phyloP scores from a whole-genome alignment of 106 monocot species.

The Dioscorea dumetorum region DNA sequence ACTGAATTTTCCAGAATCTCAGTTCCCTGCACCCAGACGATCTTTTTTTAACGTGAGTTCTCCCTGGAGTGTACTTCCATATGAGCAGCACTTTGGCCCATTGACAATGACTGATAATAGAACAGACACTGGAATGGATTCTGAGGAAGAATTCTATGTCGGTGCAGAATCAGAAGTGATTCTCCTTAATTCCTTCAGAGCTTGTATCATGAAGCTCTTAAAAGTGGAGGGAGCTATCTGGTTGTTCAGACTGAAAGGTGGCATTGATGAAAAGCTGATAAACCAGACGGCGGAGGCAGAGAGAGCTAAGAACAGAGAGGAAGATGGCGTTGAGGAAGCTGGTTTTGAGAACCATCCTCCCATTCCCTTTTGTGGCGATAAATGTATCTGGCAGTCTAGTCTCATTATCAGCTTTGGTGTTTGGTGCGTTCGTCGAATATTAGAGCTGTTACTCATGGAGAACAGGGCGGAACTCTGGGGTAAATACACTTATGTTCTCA shows the following conservation, averaged over 20 bases:
- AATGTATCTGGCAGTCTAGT: slow-evolving; percentile 61
- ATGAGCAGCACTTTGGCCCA: slow-evolving; percentile 71
- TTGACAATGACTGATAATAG: slow-evolving; percentile 13
- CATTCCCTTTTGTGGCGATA: slow-evolving; percentile 61
- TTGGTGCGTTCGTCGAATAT: slow-evolving; percentile 78
- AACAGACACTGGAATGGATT: slow-evolving; percentile 6
- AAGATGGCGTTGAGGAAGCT: slow-evolving; percentile 12
- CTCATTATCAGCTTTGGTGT: slow-evolving; percentile 84
- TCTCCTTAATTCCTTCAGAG: slow-evolving; percentile 48
- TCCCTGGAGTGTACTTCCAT: slow-evolving; percentile 84
- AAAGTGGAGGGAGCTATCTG: slow-evolving; percentile 88
- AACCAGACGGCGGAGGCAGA: slow-evolving; percentile 45
- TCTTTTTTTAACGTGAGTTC: slow-evolving; percentile 47
- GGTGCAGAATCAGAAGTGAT: slow-evolving; percentile 59
- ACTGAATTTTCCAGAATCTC: slow-evolving; percentile 35
- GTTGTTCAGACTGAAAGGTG: slow-evolving; percentile 66
- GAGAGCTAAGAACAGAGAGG: slow-evolving; percentile 19
- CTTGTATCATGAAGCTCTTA: slow-evolving; percentile 69
- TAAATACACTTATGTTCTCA: slow-evolving; percentile 92
- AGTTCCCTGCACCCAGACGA: slow-evolving; percentile 21
- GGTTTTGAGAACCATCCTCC: slow-evolving; percentile 14
- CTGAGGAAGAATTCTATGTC: slow-evolving; percentile 25
- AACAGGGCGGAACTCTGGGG: slow-evolving; percentile 97
- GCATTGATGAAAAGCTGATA: slow-evolving; percentile 73
- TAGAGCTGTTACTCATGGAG: slow-evolving; percentile 80